These are phyloP conservation scores for Cladosporium colombiae DNA, from an alignment of 2,329 filamentous ascomycete species.

Conservation along the genomic window DNA sequence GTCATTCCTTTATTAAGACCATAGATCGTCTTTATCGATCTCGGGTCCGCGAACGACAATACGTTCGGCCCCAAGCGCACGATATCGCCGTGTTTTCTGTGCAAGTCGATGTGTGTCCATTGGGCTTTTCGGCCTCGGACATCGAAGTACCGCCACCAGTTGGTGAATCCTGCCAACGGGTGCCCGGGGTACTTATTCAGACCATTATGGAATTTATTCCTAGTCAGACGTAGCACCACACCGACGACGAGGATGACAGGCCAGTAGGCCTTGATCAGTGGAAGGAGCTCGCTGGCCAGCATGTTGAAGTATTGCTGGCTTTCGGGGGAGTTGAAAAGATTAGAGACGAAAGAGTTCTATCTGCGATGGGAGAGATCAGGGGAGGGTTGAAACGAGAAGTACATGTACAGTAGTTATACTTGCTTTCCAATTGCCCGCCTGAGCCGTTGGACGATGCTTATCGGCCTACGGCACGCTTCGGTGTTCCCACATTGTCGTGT, in stretches of 20 bases:
- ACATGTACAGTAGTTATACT: not conserved
- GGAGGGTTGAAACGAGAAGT: not conserved
- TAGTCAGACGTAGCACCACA: slow-evolving; percentile 40
- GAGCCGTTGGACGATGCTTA: slow-evolving; percentile 8
- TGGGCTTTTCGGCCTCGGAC: slow-evolving; percentile 67
- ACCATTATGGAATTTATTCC: slow-evolving; percentile 55
- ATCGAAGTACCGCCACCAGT: slow-evolving; percentile 75
- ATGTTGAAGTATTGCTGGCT: slow-evolving; percentile 27
- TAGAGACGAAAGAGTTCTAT: not conserved
- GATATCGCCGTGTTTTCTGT: slow-evolving; percentile 70
- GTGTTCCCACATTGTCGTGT: not conserved
- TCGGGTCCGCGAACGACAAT: slow-evolving; percentile 72
- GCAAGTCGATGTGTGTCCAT: slow-evolving; percentile 66
- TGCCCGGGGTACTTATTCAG: slow-evolving; percentile 74
- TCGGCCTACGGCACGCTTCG: slow-evolving; percentile 16
- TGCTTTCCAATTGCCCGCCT: not conserved
- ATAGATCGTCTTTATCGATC: slow-evolving; percentile 74
- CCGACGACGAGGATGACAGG: slow-evolving; percentile 38
- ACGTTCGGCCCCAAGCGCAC: slow-evolving; percentile 74
- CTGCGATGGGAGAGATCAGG: not conserved
- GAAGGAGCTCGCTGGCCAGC: slow-evolving; percentile 33
- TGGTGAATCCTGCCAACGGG: slow-evolving; percentile 65
- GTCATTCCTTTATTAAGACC: slow-evolving; percentile 78
- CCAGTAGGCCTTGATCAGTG: slow-evolving; percentile 43
- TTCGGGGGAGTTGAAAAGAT: slow-evolving; percentile 2